Percentiles rank a stretch among this genome's conserved stretches.
These are phyloP conservation scores for Hypericum androsaemum DNA, from an alignment of 345 rosid genomes.

Conservation along the genomic window DNA sequence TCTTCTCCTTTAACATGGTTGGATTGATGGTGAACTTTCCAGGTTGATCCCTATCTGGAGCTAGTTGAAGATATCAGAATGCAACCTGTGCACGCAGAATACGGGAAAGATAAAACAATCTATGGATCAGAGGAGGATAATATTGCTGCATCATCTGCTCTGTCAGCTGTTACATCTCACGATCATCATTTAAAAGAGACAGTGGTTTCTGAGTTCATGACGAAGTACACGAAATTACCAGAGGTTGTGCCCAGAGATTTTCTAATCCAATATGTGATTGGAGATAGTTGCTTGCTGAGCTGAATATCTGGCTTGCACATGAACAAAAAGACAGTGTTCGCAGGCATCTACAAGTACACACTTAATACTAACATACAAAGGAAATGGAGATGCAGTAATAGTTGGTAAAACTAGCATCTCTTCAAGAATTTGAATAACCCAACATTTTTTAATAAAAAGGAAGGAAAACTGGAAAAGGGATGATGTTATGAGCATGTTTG, in stretches of 20 bases:
- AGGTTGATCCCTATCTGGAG: conserved; percentile 78
- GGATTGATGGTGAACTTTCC: conserved; percentile 19
- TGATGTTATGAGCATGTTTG: too few species aligned
- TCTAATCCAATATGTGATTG: conserved; percentile 1
- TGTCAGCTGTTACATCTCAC: conserved; percentile 31
- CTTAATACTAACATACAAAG: too few species aligned
- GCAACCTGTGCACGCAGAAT: conserved; percentile 33
- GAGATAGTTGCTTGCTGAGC: too few species aligned
- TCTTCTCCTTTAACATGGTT: conserved; percentile 10
- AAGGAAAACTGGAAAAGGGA: too few species aligned
- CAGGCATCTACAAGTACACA: too few species aligned
- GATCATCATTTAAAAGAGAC: conserved; percentile 51
- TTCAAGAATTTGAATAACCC: too few species aligned
- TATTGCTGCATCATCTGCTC: conserved; percentile 41
- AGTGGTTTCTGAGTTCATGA: conserved; percentile 42
- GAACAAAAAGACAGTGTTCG: too few species aligned
- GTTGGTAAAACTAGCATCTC: too few species aligned
- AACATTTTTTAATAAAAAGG: too few species aligned
- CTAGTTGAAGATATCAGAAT: conserved; percentile 55
- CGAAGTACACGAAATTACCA: conserved; percentile 41
- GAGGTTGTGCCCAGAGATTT: conserved; percentile 42
- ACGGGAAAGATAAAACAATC: conserved; percentile 23
- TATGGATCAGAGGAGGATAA: conserved; percentile 67
- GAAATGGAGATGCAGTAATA: too few species aligned
- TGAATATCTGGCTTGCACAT: too few species aligned